Conservation (phyloP, 345 rosid genomes). For the Trapa incisa region DNA sequence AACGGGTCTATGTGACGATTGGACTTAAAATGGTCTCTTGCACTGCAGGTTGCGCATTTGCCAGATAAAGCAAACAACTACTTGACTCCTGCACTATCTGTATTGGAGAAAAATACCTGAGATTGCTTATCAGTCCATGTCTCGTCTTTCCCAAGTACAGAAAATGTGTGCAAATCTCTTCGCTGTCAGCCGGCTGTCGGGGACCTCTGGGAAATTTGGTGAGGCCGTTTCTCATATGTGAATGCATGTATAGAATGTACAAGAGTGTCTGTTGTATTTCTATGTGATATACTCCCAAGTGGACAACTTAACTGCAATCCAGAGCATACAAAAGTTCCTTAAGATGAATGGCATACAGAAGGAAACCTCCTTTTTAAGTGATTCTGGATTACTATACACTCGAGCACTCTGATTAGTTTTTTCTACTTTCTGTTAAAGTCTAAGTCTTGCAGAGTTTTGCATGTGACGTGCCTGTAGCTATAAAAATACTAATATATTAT, state of each 20-base stretch:
- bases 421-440: too few species aligned
- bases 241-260: background rate
- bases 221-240: background rate
- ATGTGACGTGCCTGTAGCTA: too few species aligned
- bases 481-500: too few species aligned
- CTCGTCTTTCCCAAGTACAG: background rate
- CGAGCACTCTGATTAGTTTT: too few species aligned
- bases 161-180: background rate
- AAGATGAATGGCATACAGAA: background rate
- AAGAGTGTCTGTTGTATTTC: background rate
- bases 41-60: conserved; percentile 74
- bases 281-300: background rate
- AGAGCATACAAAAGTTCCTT: background rate
- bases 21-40: background rate
- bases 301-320: background rate
- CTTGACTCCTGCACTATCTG: conserved; percentile 79
- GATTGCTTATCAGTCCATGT: background rate
- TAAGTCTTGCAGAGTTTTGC: too few species aligned
- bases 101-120: conserved; percentile 85
- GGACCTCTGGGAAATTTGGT: background rate
- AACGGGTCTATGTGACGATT: background rate
- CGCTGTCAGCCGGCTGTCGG: background rate
- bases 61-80: conserved; percentile 97
- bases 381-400: too few species aligned
- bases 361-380: background rate